These are phyloP conservation scores for Colletotrichum zoysiae DNA, from an alignment of 2,329 filamentous ascomycete genomes.

Conservation along the genomic window DNA sequence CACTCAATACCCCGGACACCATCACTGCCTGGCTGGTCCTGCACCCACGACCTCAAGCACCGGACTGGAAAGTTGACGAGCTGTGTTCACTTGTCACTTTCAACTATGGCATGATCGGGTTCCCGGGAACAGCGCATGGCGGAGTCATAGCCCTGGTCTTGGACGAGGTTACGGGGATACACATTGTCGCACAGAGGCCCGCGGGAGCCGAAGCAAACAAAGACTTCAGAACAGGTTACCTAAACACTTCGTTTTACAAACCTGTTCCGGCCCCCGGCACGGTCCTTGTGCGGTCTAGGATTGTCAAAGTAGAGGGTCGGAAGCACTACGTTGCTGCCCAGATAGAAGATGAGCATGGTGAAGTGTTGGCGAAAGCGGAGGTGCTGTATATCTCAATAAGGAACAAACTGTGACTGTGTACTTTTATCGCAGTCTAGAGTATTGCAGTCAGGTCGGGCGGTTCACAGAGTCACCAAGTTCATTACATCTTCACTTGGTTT, in stretches of 20 bases:
- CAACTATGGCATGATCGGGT: slow-evolving; percentile 51
- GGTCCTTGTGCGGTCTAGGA: slow-evolving; percentile 49
- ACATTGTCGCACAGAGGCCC: slow-evolving; percentile 54
- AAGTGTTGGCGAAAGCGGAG: slow-evolving; percentile 49
- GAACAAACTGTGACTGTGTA: slow-evolving; percentile 27
- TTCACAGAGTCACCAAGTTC: neutral
- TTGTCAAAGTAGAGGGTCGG: slow-evolving; percentile 51
- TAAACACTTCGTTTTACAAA: slow-evolving; percentile 53
- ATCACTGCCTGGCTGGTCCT: slow-evolving; percentile 53
- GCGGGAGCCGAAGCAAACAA: slow-evolving; percentile 46
- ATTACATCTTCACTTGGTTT: too few relatives aligned
- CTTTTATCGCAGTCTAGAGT: rapidly evolving
- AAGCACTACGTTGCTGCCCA: slow-evolving; percentile 52
- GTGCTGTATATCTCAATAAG: slow-evolving; percentile 34
- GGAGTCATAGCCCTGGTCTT: slow-evolving; percentile 53
- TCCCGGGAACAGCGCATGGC: slow-evolving; percentile 51
- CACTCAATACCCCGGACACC: slow-evolving; percentile 48
- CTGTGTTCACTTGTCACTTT: slow-evolving; percentile 50
- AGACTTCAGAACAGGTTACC: slow-evolving; percentile 50
- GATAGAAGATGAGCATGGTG: slow-evolving; percentile 49
- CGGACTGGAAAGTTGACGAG: slow-evolving; percentile 48
- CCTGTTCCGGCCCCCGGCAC: slow-evolving; percentile 49
- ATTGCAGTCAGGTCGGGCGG: too few relatives aligned
- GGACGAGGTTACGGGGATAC: slow-evolving; percentile 54
- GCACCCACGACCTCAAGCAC: slow-evolving; percentile 45